These are phyloP conservation scores for Pseudogymnoascus sp. DNA, from an alignment of 2,329 filamentous ascomycete species.

Conservation along the genomic window DNA sequence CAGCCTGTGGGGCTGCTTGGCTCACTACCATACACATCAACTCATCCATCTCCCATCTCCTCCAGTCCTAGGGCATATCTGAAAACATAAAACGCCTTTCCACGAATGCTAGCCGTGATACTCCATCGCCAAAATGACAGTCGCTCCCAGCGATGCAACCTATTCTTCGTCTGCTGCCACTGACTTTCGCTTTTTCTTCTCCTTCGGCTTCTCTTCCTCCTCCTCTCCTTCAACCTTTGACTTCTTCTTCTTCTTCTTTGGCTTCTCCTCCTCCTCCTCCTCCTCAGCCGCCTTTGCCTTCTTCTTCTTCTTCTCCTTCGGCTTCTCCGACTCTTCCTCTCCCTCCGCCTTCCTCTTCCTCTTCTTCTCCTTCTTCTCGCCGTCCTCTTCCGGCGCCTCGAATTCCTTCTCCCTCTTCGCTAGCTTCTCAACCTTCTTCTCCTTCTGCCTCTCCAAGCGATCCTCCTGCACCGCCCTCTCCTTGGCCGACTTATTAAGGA, in stretches of 20 bases:
- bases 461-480: slow-evolving; percentile 73
- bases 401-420: slow-evolving; percentile 80
- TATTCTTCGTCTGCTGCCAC: slow-evolving; percentile 21
- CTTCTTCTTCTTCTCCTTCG: slow-evolving; percentile 13
- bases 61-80: slow-evolving; percentile 4
- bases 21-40: slow-evolving; percentile 1
- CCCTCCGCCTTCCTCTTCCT: slow-evolving; percentile 32
- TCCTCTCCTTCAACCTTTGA: slow-evolving; percentile 17
- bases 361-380: slow-evolving; percentile 45
- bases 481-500: slow-evolving; percentile 86
- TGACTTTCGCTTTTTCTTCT: slow-evolving; percentile 9
- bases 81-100: slow-evolving; percentile 7
- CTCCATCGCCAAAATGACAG: slow-evolving; percentile 8
- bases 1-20: not conserved
- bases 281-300: slow-evolving; percentile 9
- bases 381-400: slow-evolving; percentile 73
- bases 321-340: slow-evolving; percentile 15
- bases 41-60: not conserved
- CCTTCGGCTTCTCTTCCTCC: slow-evolving; percentile 12
- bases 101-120: slow-evolving; percentile 2
- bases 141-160: not conserved
- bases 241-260: slow-evolving; percentile 40
- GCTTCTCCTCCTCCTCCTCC: slow-evolving; percentile 31
- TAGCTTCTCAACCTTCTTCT: slow-evolving; percentile 82
- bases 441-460: slow-evolving; percentile 73